phyloP scores from a whole-genome alignment of 495 filamentous ascomycete species.

The Penicillium arizonense region DNA sequence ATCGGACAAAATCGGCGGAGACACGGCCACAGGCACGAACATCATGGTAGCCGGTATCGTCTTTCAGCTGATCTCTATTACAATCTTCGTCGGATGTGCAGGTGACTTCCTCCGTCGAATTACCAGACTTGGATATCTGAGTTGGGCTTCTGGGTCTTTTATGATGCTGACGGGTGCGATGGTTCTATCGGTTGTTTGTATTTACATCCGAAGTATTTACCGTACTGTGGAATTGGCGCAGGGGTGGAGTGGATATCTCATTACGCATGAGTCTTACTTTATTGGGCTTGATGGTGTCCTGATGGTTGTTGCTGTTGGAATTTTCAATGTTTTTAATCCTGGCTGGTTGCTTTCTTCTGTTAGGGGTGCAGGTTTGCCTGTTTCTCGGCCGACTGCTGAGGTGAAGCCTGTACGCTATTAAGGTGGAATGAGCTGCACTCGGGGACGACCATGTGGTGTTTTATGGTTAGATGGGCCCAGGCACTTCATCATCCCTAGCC shows the following conservation, averaged over 20 bases:
- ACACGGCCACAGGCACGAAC: slow-evolving; percentile 51
- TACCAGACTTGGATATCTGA: slow-evolving; percentile 18
- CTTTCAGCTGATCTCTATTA: slow-evolving; percentile 55
- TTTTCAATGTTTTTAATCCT: slow-evolving; percentile 51
- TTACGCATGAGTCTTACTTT: slow-evolving; percentile 55
- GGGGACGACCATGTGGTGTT: no score
- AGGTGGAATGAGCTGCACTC: no score
- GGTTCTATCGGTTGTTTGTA: slow-evolving; percentile 41
- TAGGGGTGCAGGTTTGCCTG: neutral
- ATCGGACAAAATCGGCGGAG: slow-evolving; percentile 26
- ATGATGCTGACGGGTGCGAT: slow-evolving; percentile 30
- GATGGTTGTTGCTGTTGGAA: slow-evolving; percentile 49
- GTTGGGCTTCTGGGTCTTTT: slow-evolving; percentile 12
- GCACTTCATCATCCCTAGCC: no score
- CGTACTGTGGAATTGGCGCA: slow-evolving; percentile 55
- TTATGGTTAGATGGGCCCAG: no score
- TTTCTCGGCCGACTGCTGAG: neutral
- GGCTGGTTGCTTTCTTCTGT: slow-evolving; percentile 34
- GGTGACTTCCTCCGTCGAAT: slow-evolving; percentile 42
- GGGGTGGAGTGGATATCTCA: slow-evolving; percentile 58
- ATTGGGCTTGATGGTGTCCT: slow-evolving; percentile 52
- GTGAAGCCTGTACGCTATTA: neutral
- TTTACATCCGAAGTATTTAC: slow-evolving; percentile 55
- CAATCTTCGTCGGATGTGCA: slow-evolving; percentile 44
- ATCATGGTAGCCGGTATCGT: slow-evolving; percentile 59